Conservation (phyloP, 805 yeast species). For the Candida nitratophila region DNA sequence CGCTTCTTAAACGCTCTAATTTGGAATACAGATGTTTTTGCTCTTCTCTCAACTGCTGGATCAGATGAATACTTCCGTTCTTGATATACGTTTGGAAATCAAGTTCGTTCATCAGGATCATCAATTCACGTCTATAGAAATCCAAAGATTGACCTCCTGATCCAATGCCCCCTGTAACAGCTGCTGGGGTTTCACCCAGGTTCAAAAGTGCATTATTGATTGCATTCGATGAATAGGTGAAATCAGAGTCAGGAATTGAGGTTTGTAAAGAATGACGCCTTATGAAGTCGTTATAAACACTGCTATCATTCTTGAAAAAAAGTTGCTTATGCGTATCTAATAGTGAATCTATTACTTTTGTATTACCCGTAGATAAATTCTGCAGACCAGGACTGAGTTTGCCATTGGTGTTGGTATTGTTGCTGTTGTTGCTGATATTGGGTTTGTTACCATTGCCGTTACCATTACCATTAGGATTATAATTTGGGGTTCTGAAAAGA, state of each 20-base stretch:
- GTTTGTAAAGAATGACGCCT: constrained; percentile 3
- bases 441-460: background rate
- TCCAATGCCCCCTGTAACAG: constrained; percentile 4
- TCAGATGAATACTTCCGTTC: constrained; percentile 23
- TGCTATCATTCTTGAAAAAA: constrained; percentile 6
- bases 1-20: background rate
- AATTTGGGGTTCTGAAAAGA: background rate
- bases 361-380: background rate
- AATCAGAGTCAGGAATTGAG: background rate
- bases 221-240: background rate
- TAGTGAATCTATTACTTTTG: constrained; percentile 6
- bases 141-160: constrained; percentile 13
- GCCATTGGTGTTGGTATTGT: background rate
- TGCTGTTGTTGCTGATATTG: background rate
- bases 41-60: constrained; percentile 23
- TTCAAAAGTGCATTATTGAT: background rate
- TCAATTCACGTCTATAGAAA: constrained; percentile 50
- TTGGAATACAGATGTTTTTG: constrained; percentile 16
- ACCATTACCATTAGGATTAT: too few species aligned
- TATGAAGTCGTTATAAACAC: background rate
- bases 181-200: constrained; percentile 3
- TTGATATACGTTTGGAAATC: constrained; percentile 52
- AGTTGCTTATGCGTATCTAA: constrained; percentile 14
- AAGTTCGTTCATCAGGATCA: constrained; percentile 51
- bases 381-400: background rate